Evolutionary conservation across 805 yeast species (phyloP), one percentile per base, ranked within the genome.

Genomic region (Pichia phayaonensis): DNA sequence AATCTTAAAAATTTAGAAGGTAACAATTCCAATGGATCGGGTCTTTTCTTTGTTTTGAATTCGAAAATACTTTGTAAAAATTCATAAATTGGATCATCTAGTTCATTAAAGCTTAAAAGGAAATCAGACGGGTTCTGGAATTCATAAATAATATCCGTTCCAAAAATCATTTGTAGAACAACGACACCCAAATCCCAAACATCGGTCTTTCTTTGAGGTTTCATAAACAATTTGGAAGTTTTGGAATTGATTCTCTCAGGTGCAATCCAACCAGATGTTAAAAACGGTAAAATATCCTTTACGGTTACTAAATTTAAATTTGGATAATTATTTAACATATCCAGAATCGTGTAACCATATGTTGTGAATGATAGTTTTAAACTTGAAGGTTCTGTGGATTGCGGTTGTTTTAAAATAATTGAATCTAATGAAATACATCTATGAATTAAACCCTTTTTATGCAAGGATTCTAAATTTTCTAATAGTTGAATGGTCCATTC

Each of bases 101-200:
- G 29, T 8, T 57, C 49, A 3, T 53, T 43, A n/a, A 60, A 61
- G 45, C 48, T 58, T 1, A 67, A 68, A 10, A 90, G 67, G 57
- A 85, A 84, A n/a, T 81, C 86, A 39, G 72, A 71, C 0, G 92
- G 89, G 1, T 81, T 77, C 4, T 75, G 68, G 58, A 72, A 84
- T 23, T 75, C 78, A 12, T 78, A 73, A 0, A 79, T 68, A 1
- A 76, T 70, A 44, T 79, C 81, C 2, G 72, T 68, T 0, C 95
- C 92, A 42, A 76, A 71, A 4, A 87, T 72, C 63, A 83, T 70
- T 55, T 85, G 81, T 18, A 82, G 73, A 56, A 92, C 83, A 8
- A 86, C 64, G 0, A 87, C 87, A 8, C 97, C 99, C 40, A 90
- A 68, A 61, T 86, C 86, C 98, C 98, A 94, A 11, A 94, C 84